Evolutionary conservation across 2,329 filamentous ascomycete species (phyloP).

Genomic region (Shiraia sp.): DNA sequence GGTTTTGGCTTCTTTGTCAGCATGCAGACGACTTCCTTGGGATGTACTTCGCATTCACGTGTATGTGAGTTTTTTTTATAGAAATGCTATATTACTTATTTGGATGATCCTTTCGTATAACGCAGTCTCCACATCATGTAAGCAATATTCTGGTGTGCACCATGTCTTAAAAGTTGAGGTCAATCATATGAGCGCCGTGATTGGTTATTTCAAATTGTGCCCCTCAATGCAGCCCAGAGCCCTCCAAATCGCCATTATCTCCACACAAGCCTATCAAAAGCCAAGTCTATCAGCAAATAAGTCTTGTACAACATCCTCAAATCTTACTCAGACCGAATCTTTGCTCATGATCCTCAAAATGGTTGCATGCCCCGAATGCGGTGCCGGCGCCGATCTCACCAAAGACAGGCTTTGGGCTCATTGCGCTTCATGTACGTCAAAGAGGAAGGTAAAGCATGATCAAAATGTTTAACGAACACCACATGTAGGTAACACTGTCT

Average conservation of each 20-base stretch:
- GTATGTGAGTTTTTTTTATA: no score
- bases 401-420: constrained; percentile 35
- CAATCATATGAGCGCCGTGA: no score
- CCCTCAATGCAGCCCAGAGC: no score
- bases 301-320: not conserved
- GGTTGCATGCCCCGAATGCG: constrained; percentile 35
- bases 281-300: not conserved
- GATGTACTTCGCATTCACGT: no score
- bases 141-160: not conserved
- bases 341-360: constrained; percentile 8
- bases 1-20: no score
- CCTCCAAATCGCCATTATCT: no score
- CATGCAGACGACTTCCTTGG: no score
- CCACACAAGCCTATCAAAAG: not conserved
- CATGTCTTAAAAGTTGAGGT: no score
- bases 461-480: no score
- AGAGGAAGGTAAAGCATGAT: not conserved
- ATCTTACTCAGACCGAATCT: not conserved
- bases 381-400: constrained; percentile 30
- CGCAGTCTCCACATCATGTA: not conserved
- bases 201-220: no score
- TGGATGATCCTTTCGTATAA: no score
- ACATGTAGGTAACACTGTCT: constrained; percentile 33
- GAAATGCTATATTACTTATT: no score
- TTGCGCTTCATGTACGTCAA: constrained; percentile 31